These are phyloP conservation scores for Fusarium nurragi DNA, from an alignment of 2,329 filamentous ascomycete species.

Conservation along the genomic window DNA sequence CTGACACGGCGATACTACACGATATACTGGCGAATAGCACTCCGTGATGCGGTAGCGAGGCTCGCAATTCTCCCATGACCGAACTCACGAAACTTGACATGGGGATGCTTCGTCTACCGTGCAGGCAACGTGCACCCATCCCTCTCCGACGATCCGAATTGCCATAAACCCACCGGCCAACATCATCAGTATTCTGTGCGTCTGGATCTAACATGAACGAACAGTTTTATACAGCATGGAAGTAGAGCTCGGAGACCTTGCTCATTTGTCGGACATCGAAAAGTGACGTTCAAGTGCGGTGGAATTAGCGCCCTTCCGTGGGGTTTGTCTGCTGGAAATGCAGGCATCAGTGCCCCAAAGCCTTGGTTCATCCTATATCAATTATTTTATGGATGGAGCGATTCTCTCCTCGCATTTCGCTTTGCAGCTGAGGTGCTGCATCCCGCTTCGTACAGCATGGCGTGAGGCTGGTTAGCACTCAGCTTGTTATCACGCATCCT, in stretches of 20 bases:
- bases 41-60: conserved; percentile 4
- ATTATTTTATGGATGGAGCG: background rate
- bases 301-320: conserved; percentile 8
- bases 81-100: conserved; percentile 2
- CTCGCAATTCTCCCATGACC: conserved; percentile 1
- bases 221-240: background rate
- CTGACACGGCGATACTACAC: conserved; percentile 12
- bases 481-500: background rate
- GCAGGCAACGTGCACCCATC: conserved; percentile 14
- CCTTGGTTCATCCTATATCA: background rate
- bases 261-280: background rate
- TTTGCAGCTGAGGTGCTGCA: background rate
- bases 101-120: conserved; percentile 4
- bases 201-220: background rate
- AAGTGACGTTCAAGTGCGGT: background rate
- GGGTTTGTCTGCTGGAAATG: conserved; percentile 9
- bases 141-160: conserved; percentile 35
- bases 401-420: background rate
- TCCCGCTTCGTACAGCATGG: background rate
- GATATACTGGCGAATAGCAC: background rate
- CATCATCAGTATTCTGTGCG: conserved; percentile 1
- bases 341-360: background rate
- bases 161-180: conserved; percentile 18
- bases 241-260: background rate
- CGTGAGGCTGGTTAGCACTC: background rate